Evolutionary conservation across 2,329 filamentous ascomycete species (phyloP), one percentile per base, ranked within the genome.

Genomic region (Pseudofabraea citricarpa): DNA sequence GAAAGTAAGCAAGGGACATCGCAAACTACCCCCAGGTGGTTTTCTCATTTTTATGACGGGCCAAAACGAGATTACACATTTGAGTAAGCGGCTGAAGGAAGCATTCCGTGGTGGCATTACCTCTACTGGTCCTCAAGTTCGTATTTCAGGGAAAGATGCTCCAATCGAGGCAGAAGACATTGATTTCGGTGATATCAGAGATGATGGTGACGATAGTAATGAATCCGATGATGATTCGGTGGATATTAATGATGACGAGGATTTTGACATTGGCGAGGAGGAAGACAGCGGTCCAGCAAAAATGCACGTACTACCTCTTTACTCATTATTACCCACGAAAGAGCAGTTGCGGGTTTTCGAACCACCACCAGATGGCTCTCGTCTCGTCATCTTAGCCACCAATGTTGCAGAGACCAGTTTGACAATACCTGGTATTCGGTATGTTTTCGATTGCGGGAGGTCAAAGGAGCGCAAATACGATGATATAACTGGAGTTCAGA

Each of bases 341-440:
- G 90, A 97, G 57, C 93, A 98, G 65, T 76, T 96, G 60, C 81
- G 81, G 46, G 89, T 98, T 8, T 98, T 98, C 56, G 85, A 95
- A 50, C 74, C 84, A 0, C 79, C 87, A 1, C 90, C 91, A 1
- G 85, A 90, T 43, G 87, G 86, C 13, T 86, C 86, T 7, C 81
- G 93, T 7, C 76, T 93, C 19, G 87, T 98, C 40, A 85, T 98
- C 4, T 69, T 98, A 31, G 90, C 93, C 1, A 98, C 93, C 33
- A 98, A 98, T 64, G 89, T 98, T 35, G 93, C 93, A 0, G 93
- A 98, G 65, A 98, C 93, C 0, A 94, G 87, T 77, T 75, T 98
- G 61, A 98, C 93, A 1, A 98, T 98, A 45, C 91, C 93, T 0
- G 90, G 90, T 2, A 90, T 95, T 48, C 81, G 88, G 47, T 98